A percentile compares a stretch with the other conserved stretches of the same genome.
phyloP scores from a whole-genome alignment of 768 basidiomycete species.

The Rhodotorula babjevae region DNA sequence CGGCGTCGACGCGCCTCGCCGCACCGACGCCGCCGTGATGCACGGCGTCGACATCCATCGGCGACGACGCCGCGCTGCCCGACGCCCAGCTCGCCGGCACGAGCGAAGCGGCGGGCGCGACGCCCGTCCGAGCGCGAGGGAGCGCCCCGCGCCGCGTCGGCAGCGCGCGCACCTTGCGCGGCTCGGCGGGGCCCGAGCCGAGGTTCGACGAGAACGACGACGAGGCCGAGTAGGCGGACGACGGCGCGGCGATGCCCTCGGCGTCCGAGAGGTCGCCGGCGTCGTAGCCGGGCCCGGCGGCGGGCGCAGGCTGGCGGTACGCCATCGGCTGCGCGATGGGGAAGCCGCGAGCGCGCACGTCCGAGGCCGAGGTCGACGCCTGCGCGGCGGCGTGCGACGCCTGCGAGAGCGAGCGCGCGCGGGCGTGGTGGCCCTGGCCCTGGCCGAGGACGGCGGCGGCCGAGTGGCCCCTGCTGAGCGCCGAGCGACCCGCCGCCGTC shows the following conservation, averaged over 20 bases:
- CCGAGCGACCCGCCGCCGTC: neutral
- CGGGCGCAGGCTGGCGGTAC: neutral
- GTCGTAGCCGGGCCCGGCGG: neutral
- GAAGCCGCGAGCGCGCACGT: slow-evolving; percentile 1
- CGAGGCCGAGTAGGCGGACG: neutral
- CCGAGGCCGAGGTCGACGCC: too few relatives aligned
- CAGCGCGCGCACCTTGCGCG: slow-evolving; percentile 9
- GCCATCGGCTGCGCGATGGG: slow-evolving; percentile 2
- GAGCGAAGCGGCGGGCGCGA: neutral
- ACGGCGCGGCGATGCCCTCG: too few relatives aligned
- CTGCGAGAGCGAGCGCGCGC: too few relatives aligned
- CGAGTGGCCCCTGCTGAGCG: slow-evolving; percentile 9
- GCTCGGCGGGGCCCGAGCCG: neutral
- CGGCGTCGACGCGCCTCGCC: neutral
- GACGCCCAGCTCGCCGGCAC: neutral
- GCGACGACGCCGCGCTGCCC: neutral
- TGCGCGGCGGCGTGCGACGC: too few relatives aligned
- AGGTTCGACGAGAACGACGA: neutral
- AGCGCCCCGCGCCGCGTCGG: neutral
- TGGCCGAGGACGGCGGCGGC: slow-evolving; percentile 4
- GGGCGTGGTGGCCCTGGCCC: neutral
- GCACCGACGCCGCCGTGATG: too few relatives aligned
- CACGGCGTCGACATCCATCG: neutral
- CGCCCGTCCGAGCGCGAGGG: neutral
- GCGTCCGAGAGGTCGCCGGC: neutral